A percentile compares a stretch with the other conserved stretches of the same genome.
phyloP scores from a whole-genome alignment of 2,329 filamentous ascomycete species.

The Trichoderma atrobrunneum region DNA sequence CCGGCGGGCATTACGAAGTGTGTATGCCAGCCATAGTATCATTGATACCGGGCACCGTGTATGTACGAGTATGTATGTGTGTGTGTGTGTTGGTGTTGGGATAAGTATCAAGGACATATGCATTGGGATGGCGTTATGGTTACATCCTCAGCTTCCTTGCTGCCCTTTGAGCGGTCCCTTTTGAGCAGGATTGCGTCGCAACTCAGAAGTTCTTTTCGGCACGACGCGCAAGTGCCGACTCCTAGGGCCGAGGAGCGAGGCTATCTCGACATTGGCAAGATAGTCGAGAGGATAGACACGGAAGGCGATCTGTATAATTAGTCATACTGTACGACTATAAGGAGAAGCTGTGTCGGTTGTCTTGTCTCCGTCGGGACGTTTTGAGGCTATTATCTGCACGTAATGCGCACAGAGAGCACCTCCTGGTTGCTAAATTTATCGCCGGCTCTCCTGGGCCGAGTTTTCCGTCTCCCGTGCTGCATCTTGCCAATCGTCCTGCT shows the following conservation, averaged over 20 bases:
- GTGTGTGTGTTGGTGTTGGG: not conserved
- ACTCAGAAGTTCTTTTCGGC: constrained; percentile 5
- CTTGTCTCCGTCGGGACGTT: not conserved
- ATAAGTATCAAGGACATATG: not conserved
- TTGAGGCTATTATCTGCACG: not conserved
- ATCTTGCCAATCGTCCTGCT: not conserved
- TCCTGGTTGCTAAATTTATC: constrained; percentile 5
- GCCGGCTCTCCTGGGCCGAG: not conserved
- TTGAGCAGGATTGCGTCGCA: constrained; percentile 1
- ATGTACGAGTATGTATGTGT: too few species aligned
- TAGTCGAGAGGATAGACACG: not conserved
- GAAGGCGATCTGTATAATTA: not conserved
- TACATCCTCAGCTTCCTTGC: constrained; percentile 4
- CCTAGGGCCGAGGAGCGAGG: not conserved
- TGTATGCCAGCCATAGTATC: not conserved
- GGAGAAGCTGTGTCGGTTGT: not conserved
- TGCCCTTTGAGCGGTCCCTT: not conserved
- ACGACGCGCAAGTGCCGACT: not conserved
- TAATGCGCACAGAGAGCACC: not conserved
- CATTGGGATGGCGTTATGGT: constrained; percentile 2
- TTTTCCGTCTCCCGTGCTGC: not conserved
- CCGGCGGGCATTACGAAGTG: not conserved
- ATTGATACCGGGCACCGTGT: not conserved
- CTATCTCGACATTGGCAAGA: not conserved
- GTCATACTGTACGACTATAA: not conserved